Base-by-base conservation (phyloP, 1,284 basidiomycete genomes). In the Cystobasidium pallidum region DNA sequence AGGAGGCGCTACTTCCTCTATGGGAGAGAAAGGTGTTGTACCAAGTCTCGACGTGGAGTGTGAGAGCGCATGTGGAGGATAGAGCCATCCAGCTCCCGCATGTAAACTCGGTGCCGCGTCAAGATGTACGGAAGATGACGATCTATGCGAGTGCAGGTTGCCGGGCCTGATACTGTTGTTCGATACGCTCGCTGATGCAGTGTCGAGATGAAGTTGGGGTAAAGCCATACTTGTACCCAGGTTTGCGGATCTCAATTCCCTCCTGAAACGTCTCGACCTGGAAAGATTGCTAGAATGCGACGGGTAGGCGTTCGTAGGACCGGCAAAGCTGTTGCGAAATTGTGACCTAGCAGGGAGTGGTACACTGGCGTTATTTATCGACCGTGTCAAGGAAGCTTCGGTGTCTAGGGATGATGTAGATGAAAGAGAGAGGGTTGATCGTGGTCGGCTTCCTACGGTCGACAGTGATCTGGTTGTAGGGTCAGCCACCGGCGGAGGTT, bases 11-110 rank as follows among this genome's bases (percentile, higher is more conserved):
- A 63, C 61, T 39, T 71, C 68, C 26, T 71, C 49, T 6, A 71
- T 71, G 3, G 68, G 68, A 8, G 68, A 71, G 61, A 71, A 71
- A 36, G 68, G 68, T 36, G 68, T 71, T 10, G 54, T 63, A 15
- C 68, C 68, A 26, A 71, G 45, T 43, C 68, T 24, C 6, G 61
- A 71, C 26, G 67, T 47, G 8, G 68, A 64, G 49, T 71, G 68
- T n/a, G 61, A 52, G 15, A 71, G 45, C 21, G 45, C 47, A n/a
- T 64, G 41, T 3, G 59, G 34, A 11, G 21, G 30, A 19, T 36
- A 41, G 32, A 54, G 57, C 6, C 11, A 41, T 15, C 13, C 15
- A 3, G 19, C 45, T 28, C 62, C 62, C 11, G 32, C 13, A 62
- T 17, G 7, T 39, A 39, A 57, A 21, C 26, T 39, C 24, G 51